Conservation (phyloP, 2,329 filamentous ascomycete species). For the Fusarium sp. region DNA sequence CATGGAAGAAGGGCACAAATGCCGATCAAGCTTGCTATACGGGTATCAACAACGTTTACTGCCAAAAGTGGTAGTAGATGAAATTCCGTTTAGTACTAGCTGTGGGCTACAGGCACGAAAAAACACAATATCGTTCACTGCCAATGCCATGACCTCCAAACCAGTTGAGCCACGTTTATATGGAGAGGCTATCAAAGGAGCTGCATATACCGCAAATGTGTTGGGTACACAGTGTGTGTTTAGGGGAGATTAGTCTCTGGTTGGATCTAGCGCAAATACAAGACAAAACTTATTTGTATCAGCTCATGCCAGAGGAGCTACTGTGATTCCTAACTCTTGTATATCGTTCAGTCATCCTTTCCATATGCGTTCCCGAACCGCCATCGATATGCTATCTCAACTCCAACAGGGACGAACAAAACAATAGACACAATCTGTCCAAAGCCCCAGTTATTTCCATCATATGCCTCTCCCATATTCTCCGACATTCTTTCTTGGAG, state of each 20-base stretch:
- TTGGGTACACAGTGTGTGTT: too few species aligned
- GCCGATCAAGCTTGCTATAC: background rate
- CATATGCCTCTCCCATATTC: background rate
- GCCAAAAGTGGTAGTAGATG: background rate
- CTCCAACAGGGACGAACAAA: conserved; percentile 35
- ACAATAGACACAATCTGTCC: conserved; percentile 41
- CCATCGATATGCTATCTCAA: conserved; percentile 32
- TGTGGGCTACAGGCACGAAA: too few species aligned
- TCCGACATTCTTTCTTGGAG: conserved; percentile 12
- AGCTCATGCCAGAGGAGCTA: background rate
- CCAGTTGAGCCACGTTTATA: too few species aligned
- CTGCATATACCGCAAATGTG: too few species aligned
- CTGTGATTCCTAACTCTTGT: background rate
- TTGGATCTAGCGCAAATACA: background rate
- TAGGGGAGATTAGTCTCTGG: background rate
- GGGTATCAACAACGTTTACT: background rate
- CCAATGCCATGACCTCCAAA: too few species aligned
- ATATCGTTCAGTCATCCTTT: background rate
- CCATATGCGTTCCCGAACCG: conserved; percentile 14
- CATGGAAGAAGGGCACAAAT: background rate
- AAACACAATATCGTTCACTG: too few species aligned
- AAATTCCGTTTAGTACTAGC: too few species aligned
- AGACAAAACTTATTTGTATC: background rate
- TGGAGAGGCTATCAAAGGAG: too few species aligned
- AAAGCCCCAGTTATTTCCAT: conserved; percentile 33